These are phyloP conservation scores for Aspergillus viridinutans DNA, from an alignment of 2,329 filamentous ascomycete species.

Conservation along the genomic window DNA sequence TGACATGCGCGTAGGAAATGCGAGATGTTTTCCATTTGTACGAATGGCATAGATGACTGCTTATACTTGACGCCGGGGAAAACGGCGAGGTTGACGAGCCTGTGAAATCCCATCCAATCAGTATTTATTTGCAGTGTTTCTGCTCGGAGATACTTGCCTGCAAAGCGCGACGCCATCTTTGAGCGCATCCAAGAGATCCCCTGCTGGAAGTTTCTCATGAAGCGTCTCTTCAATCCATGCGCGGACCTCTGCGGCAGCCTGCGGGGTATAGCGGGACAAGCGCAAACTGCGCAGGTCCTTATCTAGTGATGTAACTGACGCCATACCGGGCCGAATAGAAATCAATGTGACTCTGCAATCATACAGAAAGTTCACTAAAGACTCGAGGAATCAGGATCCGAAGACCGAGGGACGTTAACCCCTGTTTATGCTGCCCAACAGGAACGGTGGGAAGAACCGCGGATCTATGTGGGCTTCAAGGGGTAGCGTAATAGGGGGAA, in stretches of 20 bases:
- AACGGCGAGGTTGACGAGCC: conserved; percentile 76
- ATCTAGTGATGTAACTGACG: conserved; percentile 87
- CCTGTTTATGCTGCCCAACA: not conserved
- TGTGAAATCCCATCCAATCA: conserved; percentile 37
- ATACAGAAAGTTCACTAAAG: not conserved
- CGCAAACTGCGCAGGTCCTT: conserved; percentile 93
- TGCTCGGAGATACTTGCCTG: conserved; percentile 58
- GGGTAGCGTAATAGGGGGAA: not conserved
- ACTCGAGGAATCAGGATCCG: not conserved
- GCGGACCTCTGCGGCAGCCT: conserved; percentile 78
- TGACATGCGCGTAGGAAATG: conserved; percentile 91
- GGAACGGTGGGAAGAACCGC: not conserved
- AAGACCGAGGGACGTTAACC: not conserved
- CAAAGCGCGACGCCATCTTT: conserved; percentile 91
- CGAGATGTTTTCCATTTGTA: conserved; percentile 99
- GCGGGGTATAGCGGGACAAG: conserved; percentile 86
- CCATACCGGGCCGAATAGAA: conserved; percentile 56
- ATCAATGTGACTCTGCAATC: not conserved
- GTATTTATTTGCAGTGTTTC: not conserved
- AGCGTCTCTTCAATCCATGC: conserved; percentile 81
- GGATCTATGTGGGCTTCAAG: not conserved
- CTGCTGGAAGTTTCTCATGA: conserved; percentile 65
- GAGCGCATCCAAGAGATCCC: conserved; percentile 77
- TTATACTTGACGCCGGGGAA: conserved; percentile 84
- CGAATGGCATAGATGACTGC: conserved; percentile 89